phyloP scores from a whole-genome alignment of 169 alveolate genomes.

The Theileria parva region DNA sequence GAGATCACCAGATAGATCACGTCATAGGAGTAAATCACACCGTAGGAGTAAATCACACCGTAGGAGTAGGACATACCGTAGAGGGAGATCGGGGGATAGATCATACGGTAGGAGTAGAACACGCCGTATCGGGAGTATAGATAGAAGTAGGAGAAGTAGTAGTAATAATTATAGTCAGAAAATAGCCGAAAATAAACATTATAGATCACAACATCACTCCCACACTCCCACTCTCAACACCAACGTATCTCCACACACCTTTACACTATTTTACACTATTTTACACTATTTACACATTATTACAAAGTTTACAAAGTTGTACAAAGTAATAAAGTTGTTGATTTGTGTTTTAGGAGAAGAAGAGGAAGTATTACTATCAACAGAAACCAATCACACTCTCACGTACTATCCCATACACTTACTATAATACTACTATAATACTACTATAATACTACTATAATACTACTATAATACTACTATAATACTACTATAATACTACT shows the following conservation, averaged over 20 bases:
- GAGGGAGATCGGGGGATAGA: not conserved
- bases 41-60: not conserved
- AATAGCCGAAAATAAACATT: constrained; percentile 9
- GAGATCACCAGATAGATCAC: not conserved
- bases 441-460: too few species aligned
- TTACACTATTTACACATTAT: too few species aligned
- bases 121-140: not conserved
- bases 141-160: not conserved
- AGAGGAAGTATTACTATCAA: too few species aligned
- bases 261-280: too few species aligned
- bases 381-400: too few species aligned
- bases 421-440: too few species aligned
- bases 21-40: not conserved
- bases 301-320: too few species aligned
- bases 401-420: too few species aligned
- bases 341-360: not conserved
- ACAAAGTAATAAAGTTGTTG: not conserved
- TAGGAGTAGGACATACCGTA: not conserved
- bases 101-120: not conserved
- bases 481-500: too few species aligned
- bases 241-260: too few species aligned
- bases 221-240: too few species aligned
- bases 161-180: not conserved
- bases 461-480: too few species aligned
- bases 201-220: not conserved